Evolutionary conservation across 306 rosid species (phyloP).

Genomic region (Canavalia ensiformis): DNA sequence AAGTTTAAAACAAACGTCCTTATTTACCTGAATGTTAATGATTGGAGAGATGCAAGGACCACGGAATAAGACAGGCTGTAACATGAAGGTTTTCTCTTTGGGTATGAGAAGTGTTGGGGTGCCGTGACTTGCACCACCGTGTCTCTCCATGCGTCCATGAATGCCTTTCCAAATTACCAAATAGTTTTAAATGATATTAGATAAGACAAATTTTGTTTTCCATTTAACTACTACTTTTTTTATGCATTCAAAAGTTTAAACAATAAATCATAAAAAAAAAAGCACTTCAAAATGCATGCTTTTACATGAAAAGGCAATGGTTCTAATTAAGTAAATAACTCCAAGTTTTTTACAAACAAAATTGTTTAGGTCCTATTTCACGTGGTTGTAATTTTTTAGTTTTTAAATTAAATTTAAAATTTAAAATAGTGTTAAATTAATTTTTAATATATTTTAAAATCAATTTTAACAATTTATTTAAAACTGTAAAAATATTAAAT

Average conservation of each 20-base stretch:
- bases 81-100: constrained; percentile 48
- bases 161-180: constrained; percentile 53
- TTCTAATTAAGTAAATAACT: background rate
- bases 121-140: constrained; percentile 40
- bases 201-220: background rate
- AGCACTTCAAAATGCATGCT: background rate
- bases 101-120: constrained; percentile 56
- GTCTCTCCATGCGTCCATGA: constrained; percentile 60
- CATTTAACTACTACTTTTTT: background rate
- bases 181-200: background rate
- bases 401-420: too few species aligned
- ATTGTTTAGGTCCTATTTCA: too few species aligned
- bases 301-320: background rate
- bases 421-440: too few species aligned
- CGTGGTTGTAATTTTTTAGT: too few species aligned
- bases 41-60: constrained; percentile 64
- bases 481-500: too few species aligned
- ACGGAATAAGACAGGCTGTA: constrained; percentile 51
- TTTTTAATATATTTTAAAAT: too few species aligned
- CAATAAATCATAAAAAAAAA: background rate
- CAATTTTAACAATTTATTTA: too few species aligned
- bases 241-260: background rate
- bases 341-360: background rate
- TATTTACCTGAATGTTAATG: constrained; percentile 50
- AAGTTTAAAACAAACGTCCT: too few species aligned